phyloP scores from a whole-genome alignment of 805 yeast genomes.

The Wickerhamia fluorescens region DNA sequence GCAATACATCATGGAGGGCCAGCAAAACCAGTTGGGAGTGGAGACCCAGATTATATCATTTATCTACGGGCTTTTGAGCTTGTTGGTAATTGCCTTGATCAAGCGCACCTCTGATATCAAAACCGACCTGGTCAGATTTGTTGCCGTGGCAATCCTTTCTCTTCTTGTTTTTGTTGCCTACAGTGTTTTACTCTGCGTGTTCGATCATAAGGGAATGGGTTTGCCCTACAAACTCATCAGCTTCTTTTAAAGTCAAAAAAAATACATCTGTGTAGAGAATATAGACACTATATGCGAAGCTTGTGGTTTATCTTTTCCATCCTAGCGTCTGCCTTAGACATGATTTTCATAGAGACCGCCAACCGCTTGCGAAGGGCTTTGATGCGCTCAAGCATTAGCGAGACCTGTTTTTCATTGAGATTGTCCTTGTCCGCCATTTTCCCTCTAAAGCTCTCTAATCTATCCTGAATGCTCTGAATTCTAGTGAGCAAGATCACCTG shows the following conservation, averaged over 20 bases:
- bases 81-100: slow-evolving; percentile 51
- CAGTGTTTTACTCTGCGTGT: slow-evolving; percentile 59
- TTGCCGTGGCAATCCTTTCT: slow-evolving; percentile 41
- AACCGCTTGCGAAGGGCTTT: slow-evolving; percentile 28
- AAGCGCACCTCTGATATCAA: slow-evolving; percentile 46
- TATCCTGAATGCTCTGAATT: slow-evolving; percentile 34
- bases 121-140: slow-evolving; percentile 39
- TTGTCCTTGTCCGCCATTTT: slow-evolving; percentile 10
- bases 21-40: slow-evolving; percentile 71
- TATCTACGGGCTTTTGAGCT: slow-evolving; percentile 61
- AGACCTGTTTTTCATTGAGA: slow-evolving; percentile 14
- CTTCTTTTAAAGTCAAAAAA: slow-evolving; percentile 2
- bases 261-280: slow-evolving; percentile 13
- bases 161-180: slow-evolving; percentile 47
- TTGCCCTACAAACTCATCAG: slow-evolving; percentile 65
- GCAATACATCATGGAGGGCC: slow-evolving; percentile 45
- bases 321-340: slow-evolving; percentile 31
- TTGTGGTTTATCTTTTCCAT: no score
- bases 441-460: slow-evolving; percentile 19
- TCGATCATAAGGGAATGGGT: slow-evolving; percentile 61
- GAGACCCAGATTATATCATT: slow-evolving; percentile 85
- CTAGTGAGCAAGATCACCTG: slow-evolving; percentile 48
- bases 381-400: slow-evolving; percentile 14
- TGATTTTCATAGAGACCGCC: slow-evolving; percentile 15
- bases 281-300: no score